These are phyloP conservation scores for Solanum piurae DNA, from an alignment of 257 asterid species.

Conservation along the genomic window DNA sequence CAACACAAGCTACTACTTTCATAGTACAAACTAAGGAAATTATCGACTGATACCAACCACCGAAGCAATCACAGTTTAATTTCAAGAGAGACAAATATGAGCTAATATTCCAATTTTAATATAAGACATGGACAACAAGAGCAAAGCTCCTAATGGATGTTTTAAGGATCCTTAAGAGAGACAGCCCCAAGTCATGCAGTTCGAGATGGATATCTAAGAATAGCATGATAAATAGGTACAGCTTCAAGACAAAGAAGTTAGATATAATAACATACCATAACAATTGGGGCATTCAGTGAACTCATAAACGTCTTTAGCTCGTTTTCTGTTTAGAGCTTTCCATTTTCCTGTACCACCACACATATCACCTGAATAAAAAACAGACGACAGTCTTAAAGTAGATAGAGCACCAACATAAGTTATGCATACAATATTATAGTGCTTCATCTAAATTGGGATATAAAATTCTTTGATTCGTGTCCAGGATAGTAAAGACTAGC, in stretches of 20 bases:
- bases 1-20: neutral
- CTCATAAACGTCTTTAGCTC: slow-evolving; percentile 93
- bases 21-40: neutral
- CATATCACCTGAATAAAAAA: slow-evolving; percentile 90
- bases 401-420: neutral
- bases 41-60: neutral
- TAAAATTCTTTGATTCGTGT: neutral
- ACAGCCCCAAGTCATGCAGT: neutral
- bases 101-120: neutral
- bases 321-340: slow-evolving; percentile 94
- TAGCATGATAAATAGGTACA: neutral
- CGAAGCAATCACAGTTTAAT: neutral
- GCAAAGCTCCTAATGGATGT: neutral
- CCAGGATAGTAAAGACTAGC: neutral
- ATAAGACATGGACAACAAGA: neutral
- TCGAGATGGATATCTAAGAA: neutral
- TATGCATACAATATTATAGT: neutral
- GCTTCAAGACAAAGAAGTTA: neutral
- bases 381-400: slow-evolving; percentile 27
- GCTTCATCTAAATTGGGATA: neutral
- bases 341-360: slow-evolving; percentile 99
- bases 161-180: neutral
- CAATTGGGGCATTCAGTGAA: slow-evolving; percentile 98
- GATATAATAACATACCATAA: slow-evolving; percentile 47
- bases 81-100: neutral